phyloP scores from a whole-genome alignment of 2,329 filamentous ascomycete species.

The Amauroascus niger region DNA sequence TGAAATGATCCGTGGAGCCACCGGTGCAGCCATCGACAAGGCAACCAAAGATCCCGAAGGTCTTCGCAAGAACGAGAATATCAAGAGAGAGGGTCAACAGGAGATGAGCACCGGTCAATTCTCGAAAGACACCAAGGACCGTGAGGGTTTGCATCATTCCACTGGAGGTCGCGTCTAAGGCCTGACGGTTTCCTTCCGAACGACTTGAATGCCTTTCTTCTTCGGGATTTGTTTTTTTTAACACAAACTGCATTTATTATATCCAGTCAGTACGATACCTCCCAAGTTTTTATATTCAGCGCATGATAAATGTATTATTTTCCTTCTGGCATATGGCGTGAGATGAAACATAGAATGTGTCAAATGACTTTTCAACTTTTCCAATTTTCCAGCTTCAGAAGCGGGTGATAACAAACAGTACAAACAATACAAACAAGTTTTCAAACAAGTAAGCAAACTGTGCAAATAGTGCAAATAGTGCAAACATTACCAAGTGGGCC shows the following conservation, averaged over 20 bases:
- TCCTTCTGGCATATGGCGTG: too few relatives aligned
- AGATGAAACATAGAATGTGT: too few relatives aligned
- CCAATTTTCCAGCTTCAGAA: too few relatives aligned
- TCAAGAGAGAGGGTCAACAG: slow-evolving; percentile 29
- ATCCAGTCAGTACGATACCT: background rate
- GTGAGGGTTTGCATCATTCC: slow-evolving; percentile 14
- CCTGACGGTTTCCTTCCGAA: background rate
- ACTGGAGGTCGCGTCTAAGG: slow-evolving; percentile 3
- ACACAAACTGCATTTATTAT: background rate
- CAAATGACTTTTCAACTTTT: background rate
- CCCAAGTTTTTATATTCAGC: background rate
- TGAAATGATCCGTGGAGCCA: slow-evolving; percentile 33
- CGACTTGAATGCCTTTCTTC: background rate
- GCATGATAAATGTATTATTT: slow-evolving; percentile 1
- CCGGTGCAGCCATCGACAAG: slow-evolving; percentile 32
- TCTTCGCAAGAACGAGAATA: slow-evolving; percentile 29
- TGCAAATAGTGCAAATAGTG: background rate
- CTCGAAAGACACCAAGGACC: slow-evolving; percentile 15
- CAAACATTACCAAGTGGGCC: background rate
- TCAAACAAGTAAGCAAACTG: background rate
- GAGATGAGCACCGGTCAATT: slow-evolving; percentile 29
- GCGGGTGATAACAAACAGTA: background rate
- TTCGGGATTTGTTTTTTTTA: background rate
- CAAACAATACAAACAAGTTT: slow-evolving; percentile 1
- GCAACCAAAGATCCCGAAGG: slow-evolving; percentile 31